Conservation (phyloP, 1,284 basidiomycete species). For the Phlebopus sp. region DNA sequence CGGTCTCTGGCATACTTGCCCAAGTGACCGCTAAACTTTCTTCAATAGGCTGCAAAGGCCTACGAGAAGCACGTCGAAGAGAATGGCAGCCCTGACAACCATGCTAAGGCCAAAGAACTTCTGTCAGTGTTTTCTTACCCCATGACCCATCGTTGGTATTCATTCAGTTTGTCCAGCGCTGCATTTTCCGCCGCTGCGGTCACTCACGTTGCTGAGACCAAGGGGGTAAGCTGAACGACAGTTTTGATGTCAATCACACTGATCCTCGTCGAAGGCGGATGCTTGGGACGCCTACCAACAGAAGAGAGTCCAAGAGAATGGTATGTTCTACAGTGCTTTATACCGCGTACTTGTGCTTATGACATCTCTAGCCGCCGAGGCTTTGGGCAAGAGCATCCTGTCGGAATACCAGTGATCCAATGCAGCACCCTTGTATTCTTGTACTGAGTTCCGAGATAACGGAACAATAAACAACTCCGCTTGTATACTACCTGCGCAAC, state of each 20-base stretch:
- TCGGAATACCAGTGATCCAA: background rate
- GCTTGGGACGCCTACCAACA: background rate
- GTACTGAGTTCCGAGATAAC: background rate
- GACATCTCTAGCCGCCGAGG: background rate
- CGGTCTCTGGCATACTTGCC: background rate
- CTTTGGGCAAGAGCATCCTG: background rate
- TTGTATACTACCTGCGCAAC: background rate
- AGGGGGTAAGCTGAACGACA: conserved; percentile 36
- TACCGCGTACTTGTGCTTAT: background rate
- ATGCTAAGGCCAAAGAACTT: conserved; percentile 45
- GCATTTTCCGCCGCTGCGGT: conserved; percentile 44
- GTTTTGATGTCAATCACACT: background rate
- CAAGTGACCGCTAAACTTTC: background rate
- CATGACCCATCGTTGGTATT: background rate
- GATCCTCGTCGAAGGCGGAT: background rate
- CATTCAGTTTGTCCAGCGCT: conserved; percentile 33
- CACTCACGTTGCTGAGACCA: conserved; percentile 45
- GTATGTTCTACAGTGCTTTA: background rate
- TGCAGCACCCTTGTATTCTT: conserved; percentile 22
- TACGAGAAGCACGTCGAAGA: conserved; percentile 48
- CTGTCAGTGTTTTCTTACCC: conserved; percentile 11
- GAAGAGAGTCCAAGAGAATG: background rate
- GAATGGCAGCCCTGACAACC: conserved; percentile 43
- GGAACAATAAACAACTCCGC: background rate
- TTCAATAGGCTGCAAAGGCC: conserved; percentile 46